These are phyloP conservation scores for Entomortierella chlamydospora DNA, from an alignment of 192 early-diverging fungal genomes.

Conservation along the genomic window DNA sequence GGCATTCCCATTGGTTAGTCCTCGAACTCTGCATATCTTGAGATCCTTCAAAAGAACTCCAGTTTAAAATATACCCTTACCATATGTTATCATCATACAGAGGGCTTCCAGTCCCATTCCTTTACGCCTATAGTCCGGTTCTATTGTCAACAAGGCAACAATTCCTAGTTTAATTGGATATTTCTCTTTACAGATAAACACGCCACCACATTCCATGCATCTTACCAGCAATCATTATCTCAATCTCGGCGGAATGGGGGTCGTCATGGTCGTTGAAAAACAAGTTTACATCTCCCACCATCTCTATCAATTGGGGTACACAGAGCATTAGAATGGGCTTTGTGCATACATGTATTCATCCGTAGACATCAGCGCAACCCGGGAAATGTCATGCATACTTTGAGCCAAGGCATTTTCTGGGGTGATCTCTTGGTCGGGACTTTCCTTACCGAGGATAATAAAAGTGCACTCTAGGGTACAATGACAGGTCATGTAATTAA, in stretches of 20 bases:
- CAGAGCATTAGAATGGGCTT: constrained; percentile 1
- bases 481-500: background rate
- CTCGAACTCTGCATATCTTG: too few species aligned
- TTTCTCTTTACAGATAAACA: too few species aligned
- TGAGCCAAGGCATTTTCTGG: constrained; percentile 22
- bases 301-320: constrained; percentile 55
- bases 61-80: too few species aligned
- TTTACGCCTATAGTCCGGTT: constrained; percentile 56
- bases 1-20: too few species aligned
- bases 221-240: constrained; percentile 94
- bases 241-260: constrained; percentile 82
- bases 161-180: background rate
- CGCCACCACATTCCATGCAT: background rate
- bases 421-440: constrained; percentile 23
- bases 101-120: constrained; percentile 67
- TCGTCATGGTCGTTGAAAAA: constrained; percentile 89
- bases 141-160: constrained; percentile 8
- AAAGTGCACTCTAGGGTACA: constrained; percentile 72
- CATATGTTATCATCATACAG: constrained; percentile 75
- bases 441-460: constrained; percentile 64
- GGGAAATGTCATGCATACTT: constrained; percentile 47
- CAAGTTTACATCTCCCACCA: constrained; percentile 97
- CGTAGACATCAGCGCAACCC: too few species aligned
- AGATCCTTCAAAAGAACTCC: too few species aligned
- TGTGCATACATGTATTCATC: constrained; percentile 11